phyloP scores from a whole-genome alignment of 371 early-diverging fungal species.

The Actinomortierella ambigua region DNA sequence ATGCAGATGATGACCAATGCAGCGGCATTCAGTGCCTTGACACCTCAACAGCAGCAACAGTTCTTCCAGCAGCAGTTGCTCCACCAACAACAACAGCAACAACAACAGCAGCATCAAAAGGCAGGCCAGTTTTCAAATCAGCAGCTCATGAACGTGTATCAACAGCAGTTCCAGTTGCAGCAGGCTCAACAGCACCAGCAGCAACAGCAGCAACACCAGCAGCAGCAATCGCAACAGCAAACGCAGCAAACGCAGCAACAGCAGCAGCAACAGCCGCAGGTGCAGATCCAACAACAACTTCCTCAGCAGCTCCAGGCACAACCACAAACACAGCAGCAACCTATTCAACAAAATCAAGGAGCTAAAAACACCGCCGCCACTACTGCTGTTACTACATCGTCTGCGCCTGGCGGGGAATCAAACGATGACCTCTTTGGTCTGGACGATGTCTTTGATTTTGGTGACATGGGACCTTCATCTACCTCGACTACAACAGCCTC shows the following conservation, averaged over 20 bases:
- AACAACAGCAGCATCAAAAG: constrained; percentile 20
- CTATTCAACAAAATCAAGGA: constrained; percentile 4
- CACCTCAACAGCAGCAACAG: constrained; percentile 12
- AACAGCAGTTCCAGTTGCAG: constrained; percentile 8
- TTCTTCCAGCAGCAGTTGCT: constrained; percentile 13
- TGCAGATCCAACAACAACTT: constrained; percentile 14
- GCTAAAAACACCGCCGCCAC: constrained; percentile 14
- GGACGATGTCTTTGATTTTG: constrained; percentile 41
- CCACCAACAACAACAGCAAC: constrained; percentile 33
- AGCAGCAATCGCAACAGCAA: constrained; percentile 21
- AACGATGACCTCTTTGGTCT: constrained; percentile 40
- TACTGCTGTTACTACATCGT: constrained; percentile 1
- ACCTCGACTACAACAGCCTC: constrained; percentile 5
- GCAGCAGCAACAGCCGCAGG: constrained; percentile 23
- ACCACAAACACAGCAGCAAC: constrained; percentile 20
- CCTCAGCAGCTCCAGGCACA: constrained; percentile 31
- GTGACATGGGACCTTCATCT: constrained; percentile 18
- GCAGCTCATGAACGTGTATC: no score
- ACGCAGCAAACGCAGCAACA: constrained; percentile 23
- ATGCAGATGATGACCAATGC: constrained; percentile 30
- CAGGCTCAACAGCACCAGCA: constrained; percentile 23
- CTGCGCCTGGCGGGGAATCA: constrained; percentile 8
- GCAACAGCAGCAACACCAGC: constrained; percentile 23
- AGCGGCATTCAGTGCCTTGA: constrained; percentile 22
- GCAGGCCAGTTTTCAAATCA: no score